These are phyloP conservation scores for Aphanomyces stellatus DNA, from an alignment of 352 stramenopile genomes.

Conservation along the genomic window DNA sequence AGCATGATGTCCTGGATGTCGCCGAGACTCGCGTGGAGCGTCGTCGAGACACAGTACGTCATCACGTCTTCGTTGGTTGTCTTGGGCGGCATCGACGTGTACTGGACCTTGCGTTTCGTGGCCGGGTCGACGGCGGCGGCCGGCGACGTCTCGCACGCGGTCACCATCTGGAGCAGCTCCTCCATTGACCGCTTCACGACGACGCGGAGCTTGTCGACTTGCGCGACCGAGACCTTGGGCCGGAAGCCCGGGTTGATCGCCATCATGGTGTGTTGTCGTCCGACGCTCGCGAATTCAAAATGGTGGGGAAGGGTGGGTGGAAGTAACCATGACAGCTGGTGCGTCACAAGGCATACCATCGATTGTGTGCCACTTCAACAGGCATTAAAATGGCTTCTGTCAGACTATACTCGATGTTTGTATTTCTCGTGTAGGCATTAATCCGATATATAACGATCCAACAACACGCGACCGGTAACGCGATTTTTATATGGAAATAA, in stretches of 20 bases:
- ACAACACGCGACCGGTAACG: too few relatives aligned
- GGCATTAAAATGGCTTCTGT: too few relatives aligned
- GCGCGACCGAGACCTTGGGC: neutral
- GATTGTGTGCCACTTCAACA: too few relatives aligned
- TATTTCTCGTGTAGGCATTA: too few relatives aligned
- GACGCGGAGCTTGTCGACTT: neutral
- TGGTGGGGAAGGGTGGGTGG: neutral
- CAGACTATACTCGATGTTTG: too few relatives aligned
- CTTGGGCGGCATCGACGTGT: constrained; percentile 7
- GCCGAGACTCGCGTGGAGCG: constrained; percentile 6
- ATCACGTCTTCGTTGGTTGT: constrained; percentile 1
- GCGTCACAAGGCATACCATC: too few relatives aligned
- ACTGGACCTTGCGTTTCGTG: constrained; percentile 2
- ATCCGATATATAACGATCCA: too few relatives aligned
- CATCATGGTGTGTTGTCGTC: too few relatives aligned
- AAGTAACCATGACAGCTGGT: too few relatives aligned
- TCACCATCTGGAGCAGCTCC: constrained; percentile 12
- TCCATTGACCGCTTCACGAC: neutral
- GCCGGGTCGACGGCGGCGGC: too few relatives aligned
- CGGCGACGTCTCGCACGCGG: neutral
- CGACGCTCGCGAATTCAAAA: neutral
- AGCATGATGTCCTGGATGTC: constrained; percentile 18
- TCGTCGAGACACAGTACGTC: constrained; percentile 1
- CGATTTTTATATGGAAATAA: too few relatives aligned
- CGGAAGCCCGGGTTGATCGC: constrained; percentile 8